Conservation (phyloP, 306 rosid species). For the Sesbania bispinosa region DNA sequence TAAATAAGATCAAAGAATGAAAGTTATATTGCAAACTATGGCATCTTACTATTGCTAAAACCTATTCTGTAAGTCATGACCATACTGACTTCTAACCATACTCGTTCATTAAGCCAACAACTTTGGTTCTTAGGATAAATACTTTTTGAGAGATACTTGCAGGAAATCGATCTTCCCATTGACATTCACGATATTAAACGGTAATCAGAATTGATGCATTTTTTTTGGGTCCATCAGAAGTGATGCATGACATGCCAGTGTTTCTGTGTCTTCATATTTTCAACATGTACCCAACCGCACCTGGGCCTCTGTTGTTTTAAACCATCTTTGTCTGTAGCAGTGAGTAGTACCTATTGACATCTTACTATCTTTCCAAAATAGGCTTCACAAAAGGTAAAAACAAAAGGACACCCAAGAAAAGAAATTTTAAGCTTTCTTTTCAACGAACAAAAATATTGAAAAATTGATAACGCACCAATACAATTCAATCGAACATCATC, state of each 20-base stretch:
- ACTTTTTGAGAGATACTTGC: neutral
- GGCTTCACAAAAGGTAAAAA: constrained; percentile 8
- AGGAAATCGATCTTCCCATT: neutral
- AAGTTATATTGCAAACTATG: neutral
- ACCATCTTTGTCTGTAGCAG: constrained; percentile 5
- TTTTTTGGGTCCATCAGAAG: constrained; percentile 4
- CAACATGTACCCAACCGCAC: neutral
- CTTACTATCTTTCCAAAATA: constrained; percentile 1
- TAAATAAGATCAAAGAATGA: constrained; percentile 10
- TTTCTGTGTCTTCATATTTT: neutral
- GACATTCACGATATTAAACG: neutral
- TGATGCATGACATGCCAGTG: neutral
- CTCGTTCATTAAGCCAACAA: neutral
- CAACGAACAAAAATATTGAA: constrained; percentile 5
- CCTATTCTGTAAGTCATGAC: constrained; percentile 15
- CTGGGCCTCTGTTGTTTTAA: neutral
- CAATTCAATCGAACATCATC: constrained; percentile 89
- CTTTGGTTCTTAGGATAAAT: neutral
- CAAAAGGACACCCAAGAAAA: neutral
- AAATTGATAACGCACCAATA: constrained; percentile 56
- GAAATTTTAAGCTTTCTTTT: neutral
- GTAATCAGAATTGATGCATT: constrained; percentile 2
- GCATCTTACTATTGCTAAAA: constrained; percentile 1
- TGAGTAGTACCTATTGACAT: neutral
- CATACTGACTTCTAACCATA: neutral